Conservation (phyloP, 2,329 filamentous ascomycete species). For the Alternaria triticimaculans region DNA sequence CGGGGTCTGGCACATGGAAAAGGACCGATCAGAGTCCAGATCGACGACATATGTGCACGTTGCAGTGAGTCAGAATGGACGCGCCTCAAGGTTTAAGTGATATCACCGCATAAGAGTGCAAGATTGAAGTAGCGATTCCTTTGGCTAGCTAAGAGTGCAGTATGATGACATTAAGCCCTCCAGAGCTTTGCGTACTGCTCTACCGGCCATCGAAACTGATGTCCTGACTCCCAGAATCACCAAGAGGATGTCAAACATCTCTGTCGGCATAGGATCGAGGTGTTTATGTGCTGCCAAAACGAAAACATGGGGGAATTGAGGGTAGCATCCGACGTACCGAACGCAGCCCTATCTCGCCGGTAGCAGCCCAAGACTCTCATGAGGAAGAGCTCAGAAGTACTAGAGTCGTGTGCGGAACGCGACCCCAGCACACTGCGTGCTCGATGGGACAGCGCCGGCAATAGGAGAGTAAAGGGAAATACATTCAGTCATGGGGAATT, state of each 20-base stretch:
- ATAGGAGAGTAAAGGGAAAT: conserved; percentile 44
- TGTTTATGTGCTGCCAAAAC: conserved; percentile 39
- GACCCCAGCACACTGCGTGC: conserved; percentile 28
- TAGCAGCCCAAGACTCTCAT: conserved; percentile 26
- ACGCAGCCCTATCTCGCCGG: conserved; percentile 28
- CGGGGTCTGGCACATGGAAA: conserved; percentile 16
- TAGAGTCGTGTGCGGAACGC: conserved; percentile 23
- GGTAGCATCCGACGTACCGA: conserved; percentile 42
- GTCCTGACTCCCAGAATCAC: conserved; percentile 28
- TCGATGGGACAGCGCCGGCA: conserved; percentile 33
- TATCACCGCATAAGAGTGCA: background rate
- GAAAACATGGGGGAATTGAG: conserved; percentile 44
- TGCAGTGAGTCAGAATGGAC: background rate
- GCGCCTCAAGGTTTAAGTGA: background rate
- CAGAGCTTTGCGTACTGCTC: conserved; percentile 28
- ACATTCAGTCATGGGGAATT: conserved; percentile 51
- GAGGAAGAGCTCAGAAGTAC: conserved; percentile 36
- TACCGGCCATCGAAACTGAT: conserved; percentile 21
- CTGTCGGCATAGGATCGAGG: conserved; percentile 29
- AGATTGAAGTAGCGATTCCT: conserved; percentile 36
- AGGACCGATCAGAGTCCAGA: conserved; percentile 10
- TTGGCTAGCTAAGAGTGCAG: conserved; percentile 42
- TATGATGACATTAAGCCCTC: conserved; percentile 28
- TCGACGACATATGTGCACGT: conserved; percentile 1
- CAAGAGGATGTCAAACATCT: conserved; percentile 32